Base-by-base conservation (phyloP, 2,329 filamentous ascomycete species). In the Alternaria rosae region DNA sequence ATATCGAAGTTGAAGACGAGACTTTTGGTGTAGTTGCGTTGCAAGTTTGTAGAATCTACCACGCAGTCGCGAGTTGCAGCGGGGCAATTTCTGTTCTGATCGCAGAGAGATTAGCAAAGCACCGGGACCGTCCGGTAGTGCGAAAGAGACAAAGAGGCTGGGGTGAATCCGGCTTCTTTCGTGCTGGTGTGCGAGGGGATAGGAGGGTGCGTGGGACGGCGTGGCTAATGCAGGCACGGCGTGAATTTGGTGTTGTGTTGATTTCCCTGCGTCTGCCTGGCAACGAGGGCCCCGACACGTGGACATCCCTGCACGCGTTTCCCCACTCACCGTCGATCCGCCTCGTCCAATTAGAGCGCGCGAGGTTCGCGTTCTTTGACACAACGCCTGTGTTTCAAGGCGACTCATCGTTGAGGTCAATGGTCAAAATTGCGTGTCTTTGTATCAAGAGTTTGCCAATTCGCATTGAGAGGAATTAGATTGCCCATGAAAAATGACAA, bases 261-360 rank as follows among this genome's bases (percentile, higher is more conserved):
- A 61, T 53, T 63, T 63, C 62, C 67, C 50, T 70, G 65, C 65
- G 61, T 63, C 62, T 67, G 66, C 67, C 59, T 53, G 54, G 69
- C 57, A 64, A 66, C 63, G 59, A 50, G 21, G 21, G 35, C 13
- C 28, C 23, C 52, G 55, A 55, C 56, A 51, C 61, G 56, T 61
- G 58, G 45, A 17, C 57, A 62, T 43, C 65, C 67, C 59, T 66
- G 67, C 54, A 60, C 54, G 50, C 59, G 43, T 43, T 41, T 30
- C 28, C 50, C 58, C 54, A 42, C 59, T 42, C 26, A 26, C 57
- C 25, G 48, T 35, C 12, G 12, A 58, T 47, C 54, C 38, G 59
- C 47, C 52, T 17, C 58, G 15, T 11, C 69, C 67, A 70, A 69
- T 65, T 65, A 54, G 52, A 51, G 43, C 65, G 61, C 57, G 59